phyloP scores from a whole-genome alignment of 768 basidiomycete genomes.

The Leccinellum luteum region DNA sequence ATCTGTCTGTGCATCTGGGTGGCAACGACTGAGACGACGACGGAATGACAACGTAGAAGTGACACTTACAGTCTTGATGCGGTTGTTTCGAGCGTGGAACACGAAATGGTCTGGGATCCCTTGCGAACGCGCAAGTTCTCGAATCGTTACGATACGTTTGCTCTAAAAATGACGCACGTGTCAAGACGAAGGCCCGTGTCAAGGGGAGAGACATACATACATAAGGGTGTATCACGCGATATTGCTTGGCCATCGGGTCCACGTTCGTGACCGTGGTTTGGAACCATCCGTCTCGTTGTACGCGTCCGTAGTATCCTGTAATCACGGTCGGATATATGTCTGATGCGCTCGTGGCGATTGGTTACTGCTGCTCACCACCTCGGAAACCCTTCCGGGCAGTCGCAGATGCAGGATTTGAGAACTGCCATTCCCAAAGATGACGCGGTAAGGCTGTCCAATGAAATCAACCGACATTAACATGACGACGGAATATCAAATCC shows the following conservation, averaged over 20 bases:
- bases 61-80: conserved; percentile 57
- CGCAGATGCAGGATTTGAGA: conserved; percentile 57
- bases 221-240: conserved; percentile 62
- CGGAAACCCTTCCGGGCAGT: conserved; percentile 51
- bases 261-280: conserved; percentile 78
- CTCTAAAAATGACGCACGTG: conserved; percentile 41
- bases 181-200: neutral
- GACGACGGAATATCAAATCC: neutral
- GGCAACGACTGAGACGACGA: too few relatives aligned
- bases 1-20: too few relatives aligned
- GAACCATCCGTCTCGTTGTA: conserved; percentile 56
- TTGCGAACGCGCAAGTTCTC: conserved; percentile 77
- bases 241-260: conserved; percentile 76
- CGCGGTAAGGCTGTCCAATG: conserved; percentile 30
- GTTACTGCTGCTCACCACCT: conserved; percentile 36
- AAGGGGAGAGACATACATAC: conserved; percentile 39
- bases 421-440: conserved; percentile 57
- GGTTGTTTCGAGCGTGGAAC: conserved; percentile 51
- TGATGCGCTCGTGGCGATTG: neutral
- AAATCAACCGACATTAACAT: neutral
- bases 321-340: neutral
- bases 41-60: neutral
- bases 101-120: conserved; percentile 77
- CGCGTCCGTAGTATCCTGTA: conserved; percentile 57
- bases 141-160: conserved; percentile 66